Conservation (phyloP, 257 asterid genomes). For the Rauvolfia tetraphylla region DNA sequence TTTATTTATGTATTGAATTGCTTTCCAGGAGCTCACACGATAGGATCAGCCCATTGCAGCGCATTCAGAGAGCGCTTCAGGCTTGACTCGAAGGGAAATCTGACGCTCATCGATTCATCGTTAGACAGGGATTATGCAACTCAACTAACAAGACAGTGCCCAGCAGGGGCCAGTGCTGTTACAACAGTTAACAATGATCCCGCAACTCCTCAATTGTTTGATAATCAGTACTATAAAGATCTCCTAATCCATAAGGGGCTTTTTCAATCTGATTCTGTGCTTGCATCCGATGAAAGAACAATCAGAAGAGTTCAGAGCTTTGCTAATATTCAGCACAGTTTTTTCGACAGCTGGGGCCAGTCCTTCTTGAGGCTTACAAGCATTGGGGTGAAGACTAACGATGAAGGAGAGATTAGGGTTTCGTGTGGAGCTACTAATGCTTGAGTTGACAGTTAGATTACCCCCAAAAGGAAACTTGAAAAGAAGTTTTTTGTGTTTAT, state of each 20-base stretch:
- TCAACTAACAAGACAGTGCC: slow-evolving; percentile 44
- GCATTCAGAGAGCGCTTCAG: slow-evolving; percentile 62
- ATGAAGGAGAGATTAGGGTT: slow-evolving; percentile 54
- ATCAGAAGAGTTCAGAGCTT: slow-evolving; percentile 39
- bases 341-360: slow-evolving; percentile 50
- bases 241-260: slow-evolving; percentile 52
- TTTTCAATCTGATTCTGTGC: slow-evolving; percentile 68
- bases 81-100: slow-evolving; percentile 47
- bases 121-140: slow-evolving; percentile 52
- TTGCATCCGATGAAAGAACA: slow-evolving; percentile 44
- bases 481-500: too few species aligned
- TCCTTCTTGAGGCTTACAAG: slow-evolving; percentile 52
- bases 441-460: slow-evolving; percentile 6
- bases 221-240: slow-evolving; percentile 54
- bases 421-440: slow-evolving; percentile 45
- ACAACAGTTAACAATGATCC: slow-evolving; percentile 63
- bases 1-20: too few species aligned
- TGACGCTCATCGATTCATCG: slow-evolving; percentile 48
- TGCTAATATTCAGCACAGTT: slow-evolving; percentile 43
- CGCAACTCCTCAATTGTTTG: slow-evolving; percentile 47
- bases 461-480: too few species aligned
- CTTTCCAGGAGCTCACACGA: slow-evolving; percentile 72
- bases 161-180: slow-evolving; percentile 29
- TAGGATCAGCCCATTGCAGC: slow-evolving; percentile 74
- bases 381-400: slow-evolving; percentile 46